These are phyloP conservation scores for Hibiscus trionum DNA, from an alignment of 345 rosid genomes.

Conservation along the genomic window DNA sequence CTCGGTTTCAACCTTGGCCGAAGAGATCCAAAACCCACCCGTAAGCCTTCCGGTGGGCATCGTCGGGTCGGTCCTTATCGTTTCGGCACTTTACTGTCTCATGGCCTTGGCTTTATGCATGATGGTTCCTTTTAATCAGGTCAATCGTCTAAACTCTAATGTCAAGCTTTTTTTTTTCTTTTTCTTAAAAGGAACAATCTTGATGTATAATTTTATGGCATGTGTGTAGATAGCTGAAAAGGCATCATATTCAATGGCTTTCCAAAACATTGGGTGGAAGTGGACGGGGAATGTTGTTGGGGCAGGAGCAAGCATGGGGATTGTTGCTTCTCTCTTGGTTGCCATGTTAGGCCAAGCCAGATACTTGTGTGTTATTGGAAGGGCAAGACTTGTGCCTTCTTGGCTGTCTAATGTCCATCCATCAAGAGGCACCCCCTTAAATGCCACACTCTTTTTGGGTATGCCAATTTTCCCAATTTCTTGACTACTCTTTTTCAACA, in stretches of 20 bases:
- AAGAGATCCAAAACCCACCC: conserved; percentile 81
- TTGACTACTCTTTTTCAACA: no score
- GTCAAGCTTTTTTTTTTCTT: not conserved
- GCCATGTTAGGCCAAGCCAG: conserved; percentile 97
- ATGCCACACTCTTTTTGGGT: conserved; percentile 94
- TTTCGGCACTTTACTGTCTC: conserved; percentile 68
- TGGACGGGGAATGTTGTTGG: conserved; percentile 92
- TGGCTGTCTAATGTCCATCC: conserved; percentile 94
- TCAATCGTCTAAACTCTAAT: conserved; percentile 16
- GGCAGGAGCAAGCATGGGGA: conserved; percentile 92
- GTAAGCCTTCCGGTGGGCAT: conserved; percentile 81
- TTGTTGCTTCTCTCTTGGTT: conserved; percentile 83
- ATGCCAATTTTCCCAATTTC: conserved; percentile 6
- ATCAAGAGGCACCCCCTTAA: conserved; percentile 86
- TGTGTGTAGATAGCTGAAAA: conserved; percentile 35
- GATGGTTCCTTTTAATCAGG: conserved; percentile 79
- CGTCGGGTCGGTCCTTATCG: conserved; percentile 68
- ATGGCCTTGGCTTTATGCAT: conserved; percentile 72
- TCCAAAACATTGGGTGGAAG: conserved; percentile 56
- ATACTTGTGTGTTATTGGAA: conserved; percentile 86
- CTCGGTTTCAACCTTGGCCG: conserved; percentile 89
- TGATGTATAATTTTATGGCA: not conserved
- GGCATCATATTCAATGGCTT: conserved; percentile 66
- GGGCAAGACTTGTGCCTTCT: conserved; percentile 82
- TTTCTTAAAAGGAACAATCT: not conserved